Evolutionary conservation across 2,329 filamentous ascomycete genomes (phyloP), one percentile per base, ranked within the genome.

Genomic region (Fusarium hainanense): DNA sequence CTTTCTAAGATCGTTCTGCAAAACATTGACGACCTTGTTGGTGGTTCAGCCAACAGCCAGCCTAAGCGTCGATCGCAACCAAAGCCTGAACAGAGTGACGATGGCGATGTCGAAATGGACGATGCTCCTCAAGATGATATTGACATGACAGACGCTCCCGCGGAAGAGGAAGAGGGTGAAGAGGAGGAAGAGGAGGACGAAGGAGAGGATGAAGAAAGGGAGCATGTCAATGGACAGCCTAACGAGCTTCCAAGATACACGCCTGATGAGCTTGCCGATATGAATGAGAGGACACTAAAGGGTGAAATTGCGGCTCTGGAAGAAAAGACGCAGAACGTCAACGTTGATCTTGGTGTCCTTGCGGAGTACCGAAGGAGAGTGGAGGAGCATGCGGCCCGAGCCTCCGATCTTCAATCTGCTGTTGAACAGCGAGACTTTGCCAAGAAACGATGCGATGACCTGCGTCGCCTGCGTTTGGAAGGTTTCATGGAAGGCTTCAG

Each of bases 401-500:
- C 92, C n/a, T 90, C 90, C 1, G 96, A 98, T 77, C 88, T 99
- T 20, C 90, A 92, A 54, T 86, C 88, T 54, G 93, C 95, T 5
- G 88, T 99, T 8, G 81, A 85, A 18, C 86, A 90, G 67, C 93
- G 96, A 56, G 97, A 99, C 77, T 83, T 89, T 2, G 94, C 93
- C 71, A 99, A 98, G 87, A 93, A 93, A 78, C 92, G 94, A 11
- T 94, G 94, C 74, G 95, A 98, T 76, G 94, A 98, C 71, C 89
- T 99, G 54, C 92, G 96, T 14, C 92, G 93, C 16, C 85, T 97
- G 51, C 93, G 96, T 30, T 85, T 98, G 10, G 95, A 98, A 74
- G 95, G 96, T 37, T 99, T 99, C 87, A 98, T 98, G 94, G 93
- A 97, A 78, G 96, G 97, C 41, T 98, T 99, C 83, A 92, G 91